phyloP scores from a whole-genome alignment of 768 basidiomycete genomes.

The Podaxis mareebaensis region DNA sequence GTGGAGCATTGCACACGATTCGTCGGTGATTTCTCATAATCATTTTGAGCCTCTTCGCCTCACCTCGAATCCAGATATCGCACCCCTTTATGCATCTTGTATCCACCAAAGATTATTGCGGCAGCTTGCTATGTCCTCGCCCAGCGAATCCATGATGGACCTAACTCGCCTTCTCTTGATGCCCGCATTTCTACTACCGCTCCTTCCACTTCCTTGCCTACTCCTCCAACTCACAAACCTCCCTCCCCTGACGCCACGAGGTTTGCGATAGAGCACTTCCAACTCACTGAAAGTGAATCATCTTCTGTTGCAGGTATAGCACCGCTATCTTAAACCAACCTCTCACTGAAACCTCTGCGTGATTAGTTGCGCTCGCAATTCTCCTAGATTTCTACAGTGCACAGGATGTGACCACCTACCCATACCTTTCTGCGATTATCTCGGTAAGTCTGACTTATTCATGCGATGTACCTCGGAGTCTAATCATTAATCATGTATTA shows the following conservation, averaged over 20 bases:
- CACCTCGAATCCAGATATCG: conserved; percentile 55
- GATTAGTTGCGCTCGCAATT: conserved; percentile 60
- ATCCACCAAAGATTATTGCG: conserved; percentile 68
- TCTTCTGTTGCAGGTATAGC: conserved; percentile 58
- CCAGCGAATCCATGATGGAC: conserved; percentile 70
- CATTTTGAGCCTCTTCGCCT: conserved; percentile 11
- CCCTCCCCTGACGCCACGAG: conserved; percentile 70
- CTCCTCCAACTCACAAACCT: conserved; percentile 77
- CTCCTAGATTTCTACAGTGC: conserved; percentile 73
- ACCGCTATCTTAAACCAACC: conserved; percentile 5
- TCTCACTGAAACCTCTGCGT: conserved; percentile 5
- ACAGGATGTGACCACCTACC: conserved; percentile 50
- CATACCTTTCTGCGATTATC: conserved; percentile 51
- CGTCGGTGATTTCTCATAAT: conserved; percentile 47
- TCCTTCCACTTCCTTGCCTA: conserved; percentile 76
- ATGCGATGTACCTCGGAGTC: neutral
- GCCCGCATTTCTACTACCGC: conserved; percentile 71
- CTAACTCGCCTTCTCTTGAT: conserved; percentile 72
- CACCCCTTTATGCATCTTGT: conserved; percentile 76
- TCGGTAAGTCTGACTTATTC: conserved; percentile 40
- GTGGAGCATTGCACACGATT: conserved; percentile 88
- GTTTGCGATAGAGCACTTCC: conserved; percentile 67
- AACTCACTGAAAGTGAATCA: conserved; percentile 60
- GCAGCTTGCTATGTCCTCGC: conserved; percentile 78
- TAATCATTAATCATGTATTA: conserved; percentile 23